These are phyloP conservation scores for Fragaria iinumae DNA, from an alignment of 306 rosid species.

Conservation along the genomic window DNA sequence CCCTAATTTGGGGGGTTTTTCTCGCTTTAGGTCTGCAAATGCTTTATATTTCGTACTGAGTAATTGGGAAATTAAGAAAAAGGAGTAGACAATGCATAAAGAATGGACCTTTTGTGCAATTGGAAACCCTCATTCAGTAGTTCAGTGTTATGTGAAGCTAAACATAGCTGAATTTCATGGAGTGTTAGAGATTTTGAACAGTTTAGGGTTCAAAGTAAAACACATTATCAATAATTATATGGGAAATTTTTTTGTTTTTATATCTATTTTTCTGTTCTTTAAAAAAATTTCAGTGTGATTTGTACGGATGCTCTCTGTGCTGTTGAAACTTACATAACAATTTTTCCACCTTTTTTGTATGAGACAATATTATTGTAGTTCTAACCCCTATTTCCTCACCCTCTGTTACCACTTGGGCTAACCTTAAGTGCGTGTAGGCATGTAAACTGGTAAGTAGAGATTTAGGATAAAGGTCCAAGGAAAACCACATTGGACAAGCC, in stretches of 20 bases:
- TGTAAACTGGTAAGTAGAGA: background rate
- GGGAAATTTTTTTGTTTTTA: background rate
- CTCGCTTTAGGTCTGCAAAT: background rate
- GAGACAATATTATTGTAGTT: background rate
- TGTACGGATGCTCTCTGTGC: background rate
- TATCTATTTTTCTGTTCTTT: background rate
- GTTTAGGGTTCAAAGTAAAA: background rate
- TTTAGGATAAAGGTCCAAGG: background rate
- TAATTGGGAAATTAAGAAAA: background rate
- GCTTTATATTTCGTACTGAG: background rate
- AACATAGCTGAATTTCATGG: background rate
- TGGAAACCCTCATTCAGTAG: background rate
- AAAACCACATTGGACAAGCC: background rate
- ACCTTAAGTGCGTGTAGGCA: background rate
- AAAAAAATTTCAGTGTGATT: background rate
- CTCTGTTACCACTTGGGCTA: background rate
- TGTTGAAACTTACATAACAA: background rate
- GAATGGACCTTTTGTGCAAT: background rate
- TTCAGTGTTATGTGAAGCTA: background rate
- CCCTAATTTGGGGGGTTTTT: conserved; percentile 19
- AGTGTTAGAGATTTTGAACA: background rate
- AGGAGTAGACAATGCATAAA: background rate
- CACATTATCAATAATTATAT: background rate
- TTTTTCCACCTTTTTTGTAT: background rate
- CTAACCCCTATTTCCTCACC: background rate